Evolutionary conservation across 2,329 filamentous ascomycete genomes (phyloP).

Genomic region (Aplosporella prunicola): DNA sequence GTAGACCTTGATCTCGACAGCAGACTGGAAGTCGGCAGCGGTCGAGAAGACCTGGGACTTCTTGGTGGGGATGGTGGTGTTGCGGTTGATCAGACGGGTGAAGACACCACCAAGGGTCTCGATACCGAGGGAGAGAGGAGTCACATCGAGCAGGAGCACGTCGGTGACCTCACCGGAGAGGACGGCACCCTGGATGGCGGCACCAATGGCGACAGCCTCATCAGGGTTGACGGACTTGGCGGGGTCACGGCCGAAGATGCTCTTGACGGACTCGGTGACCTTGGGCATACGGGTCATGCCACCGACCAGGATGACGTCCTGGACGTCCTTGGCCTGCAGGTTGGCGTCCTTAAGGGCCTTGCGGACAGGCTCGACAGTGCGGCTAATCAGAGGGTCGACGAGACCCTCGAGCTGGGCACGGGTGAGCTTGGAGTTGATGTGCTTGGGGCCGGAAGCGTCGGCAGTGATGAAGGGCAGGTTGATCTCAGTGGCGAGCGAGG

Average conservation of each 20-base stretch:
- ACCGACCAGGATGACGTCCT: conserved; percentile 96
- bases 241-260: conserved; percentile 90
- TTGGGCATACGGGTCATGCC: conserved; percentile 99
- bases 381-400: conserved; percentile 78
- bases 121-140: conserved; percentile 92
- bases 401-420: conserved; percentile 88
- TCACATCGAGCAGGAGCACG: conserved; percentile 89
- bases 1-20: conserved; percentile 99
- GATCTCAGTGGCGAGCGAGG: conserved; percentile 90
- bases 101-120: conserved; percentile 97
- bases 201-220: conserved; percentile 95
- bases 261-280: conserved; percentile 92
- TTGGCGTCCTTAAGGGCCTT: conserved; percentile 95
- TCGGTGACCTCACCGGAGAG: conserved; percentile 95
- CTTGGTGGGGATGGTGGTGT: conserved; percentile 98
- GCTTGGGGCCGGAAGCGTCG: conserved; percentile 89
- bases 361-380: conserved; percentile 84
- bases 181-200: conserved; percentile 93
- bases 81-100: conserved; percentile 96
- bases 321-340: conserved; percentile 84
- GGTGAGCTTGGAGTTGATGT: conserved; percentile 94
- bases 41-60: conserved; percentile 98
- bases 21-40: conserved; percentile 94
- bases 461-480: conserved; percentile 98
- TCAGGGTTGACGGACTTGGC: conserved; percentile 98